Evolutionary conservation across 768 basidiomycete genomes (phyloP).

Genomic region (Psilocybe azurescens): DNA sequence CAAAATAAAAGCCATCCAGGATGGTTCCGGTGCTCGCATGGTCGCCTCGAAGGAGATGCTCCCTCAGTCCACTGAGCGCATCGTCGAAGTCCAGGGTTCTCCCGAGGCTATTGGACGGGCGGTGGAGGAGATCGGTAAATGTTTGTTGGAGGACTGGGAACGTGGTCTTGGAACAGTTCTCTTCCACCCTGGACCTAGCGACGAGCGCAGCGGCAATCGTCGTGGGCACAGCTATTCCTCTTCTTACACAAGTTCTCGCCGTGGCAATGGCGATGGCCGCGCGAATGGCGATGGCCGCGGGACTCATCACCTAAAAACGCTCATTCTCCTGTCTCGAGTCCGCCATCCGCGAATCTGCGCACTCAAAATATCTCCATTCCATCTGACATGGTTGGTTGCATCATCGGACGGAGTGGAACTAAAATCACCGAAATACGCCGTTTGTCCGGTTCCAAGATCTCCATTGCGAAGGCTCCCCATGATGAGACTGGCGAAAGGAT

Average conservation of each 20-base stretch:
- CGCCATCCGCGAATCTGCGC: constrained; percentile 80
- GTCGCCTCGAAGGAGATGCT: constrained; percentile 99
- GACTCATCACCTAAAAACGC: constrained; percentile 51
- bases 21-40: constrained; percentile 95
- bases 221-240: constrained; percentile 55
- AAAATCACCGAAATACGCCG: constrained; percentile 99
- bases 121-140: constrained; percentile 94
- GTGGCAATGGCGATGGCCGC: constrained; percentile 69
- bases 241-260: constrained; percentile 57
- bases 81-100: constrained; percentile 96
- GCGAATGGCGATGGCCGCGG: constrained; percentile 57
- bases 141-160: constrained; percentile 97
- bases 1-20: constrained; percentile 99
- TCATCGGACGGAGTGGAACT: constrained; percentile 94
- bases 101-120: constrained; percentile 93
- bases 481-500: constrained; percentile 99
- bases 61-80: constrained; percentile 97
- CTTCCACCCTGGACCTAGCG: constrained; percentile 92
- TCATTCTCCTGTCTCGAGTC: constrained; percentile 56
- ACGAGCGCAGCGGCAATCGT: constrained; percentile 65
- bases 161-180: constrained; percentile 91
- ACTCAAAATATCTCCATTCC: constrained; percentile 99
- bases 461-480: constrained; percentile 98
- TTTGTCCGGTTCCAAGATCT: constrained; percentile 96
- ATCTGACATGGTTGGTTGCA: constrained; percentile 98